Conservation (phyloP, 495 filamentous ascomycete genomes). For the Neurospora sp. region DNA sequence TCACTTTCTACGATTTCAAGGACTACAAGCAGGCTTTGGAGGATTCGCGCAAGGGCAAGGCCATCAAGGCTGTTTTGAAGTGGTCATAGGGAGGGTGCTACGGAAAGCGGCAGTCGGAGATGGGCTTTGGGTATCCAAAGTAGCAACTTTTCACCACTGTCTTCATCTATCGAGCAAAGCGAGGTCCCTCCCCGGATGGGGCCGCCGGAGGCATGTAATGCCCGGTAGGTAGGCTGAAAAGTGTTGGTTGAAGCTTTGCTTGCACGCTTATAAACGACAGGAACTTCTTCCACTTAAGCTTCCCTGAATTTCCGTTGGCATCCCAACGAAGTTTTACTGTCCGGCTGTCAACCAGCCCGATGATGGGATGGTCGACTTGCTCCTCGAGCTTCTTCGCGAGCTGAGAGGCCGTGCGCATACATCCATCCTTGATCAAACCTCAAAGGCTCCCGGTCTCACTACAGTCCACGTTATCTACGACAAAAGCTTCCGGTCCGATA, state of each 20-base stretch:
- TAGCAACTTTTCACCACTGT: not conserved
- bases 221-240: not conserved
- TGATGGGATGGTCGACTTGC: not conserved
- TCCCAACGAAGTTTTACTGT: too few species aligned
- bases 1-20: slow-evolving; percentile 18
- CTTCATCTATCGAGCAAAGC: not conserved
- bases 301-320: not conserved
- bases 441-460: not conserved
- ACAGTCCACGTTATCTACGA: not conserved
- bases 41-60: slow-evolving; percentile 15
- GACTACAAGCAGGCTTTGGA: slow-evolving; percentile 17
- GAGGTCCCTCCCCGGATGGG: not conserved
- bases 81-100: slow-evolving; percentile 5
- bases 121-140: not conserved
- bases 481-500: not conserved
- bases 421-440: not conserved
- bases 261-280: not conserved
- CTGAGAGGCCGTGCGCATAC: not conserved
- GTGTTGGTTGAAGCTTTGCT: not conserved
- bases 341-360: too few species aligned
- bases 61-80: slow-evolving; percentile 21
- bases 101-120: not conserved
- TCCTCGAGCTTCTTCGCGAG: not conserved
- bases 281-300: not conserved
- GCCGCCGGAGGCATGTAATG: not conserved